These are phyloP conservation scores for Rhodotorula glutinis DNA, from an alignment of 1,284 basidiomycete genomes.

Conservation along the genomic window DNA sequence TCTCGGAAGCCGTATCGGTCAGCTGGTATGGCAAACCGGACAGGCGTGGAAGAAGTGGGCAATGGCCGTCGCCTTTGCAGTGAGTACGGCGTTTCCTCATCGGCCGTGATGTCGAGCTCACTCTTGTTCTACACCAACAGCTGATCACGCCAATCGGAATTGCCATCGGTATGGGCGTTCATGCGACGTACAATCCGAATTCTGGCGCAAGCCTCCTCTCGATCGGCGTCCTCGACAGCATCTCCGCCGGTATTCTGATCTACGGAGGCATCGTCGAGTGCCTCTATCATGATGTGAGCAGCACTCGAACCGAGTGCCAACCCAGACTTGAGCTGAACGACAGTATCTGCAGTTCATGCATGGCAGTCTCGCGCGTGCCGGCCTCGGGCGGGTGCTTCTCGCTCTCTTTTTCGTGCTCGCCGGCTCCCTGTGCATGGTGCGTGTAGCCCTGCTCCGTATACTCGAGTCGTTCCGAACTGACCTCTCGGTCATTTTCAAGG, in stretches of 20 bases:
- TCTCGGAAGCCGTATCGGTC: constrained; percentile 43
- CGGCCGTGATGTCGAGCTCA: too few species aligned
- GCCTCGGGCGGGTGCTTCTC: not conserved
- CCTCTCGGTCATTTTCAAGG: constrained; percentile 45
- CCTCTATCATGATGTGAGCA: constrained; percentile 32
- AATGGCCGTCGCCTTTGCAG: constrained; percentile 42
- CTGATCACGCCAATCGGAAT: constrained; percentile 44
- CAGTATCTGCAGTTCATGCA: constrained; percentile 27
- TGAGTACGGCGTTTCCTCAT: constrained; percentile 38
- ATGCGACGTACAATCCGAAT: constrained; percentile 46
- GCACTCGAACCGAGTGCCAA: too few species aligned
- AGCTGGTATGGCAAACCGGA: constrained; percentile 35
- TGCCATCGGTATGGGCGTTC: constrained; percentile 47
- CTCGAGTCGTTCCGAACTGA: constrained; percentile 41
- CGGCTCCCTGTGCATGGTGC: constrained; percentile 35
- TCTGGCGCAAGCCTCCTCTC: constrained; percentile 44
- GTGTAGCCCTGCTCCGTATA: constrained; percentile 34
- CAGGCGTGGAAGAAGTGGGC: constrained; percentile 34
- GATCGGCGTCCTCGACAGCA: constrained; percentile 45
- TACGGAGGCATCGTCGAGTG: constrained; percentile 47
- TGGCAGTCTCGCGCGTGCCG: constrained; percentile 24
- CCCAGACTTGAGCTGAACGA: too few species aligned
- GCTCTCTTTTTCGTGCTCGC: constrained; percentile 28
- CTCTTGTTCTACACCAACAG: constrained; percentile 9
- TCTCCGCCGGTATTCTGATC: constrained; percentile 48